Conservation (phyloP, 2,329 filamentous ascomycete genomes). For the Aspergillus latus region DNA sequence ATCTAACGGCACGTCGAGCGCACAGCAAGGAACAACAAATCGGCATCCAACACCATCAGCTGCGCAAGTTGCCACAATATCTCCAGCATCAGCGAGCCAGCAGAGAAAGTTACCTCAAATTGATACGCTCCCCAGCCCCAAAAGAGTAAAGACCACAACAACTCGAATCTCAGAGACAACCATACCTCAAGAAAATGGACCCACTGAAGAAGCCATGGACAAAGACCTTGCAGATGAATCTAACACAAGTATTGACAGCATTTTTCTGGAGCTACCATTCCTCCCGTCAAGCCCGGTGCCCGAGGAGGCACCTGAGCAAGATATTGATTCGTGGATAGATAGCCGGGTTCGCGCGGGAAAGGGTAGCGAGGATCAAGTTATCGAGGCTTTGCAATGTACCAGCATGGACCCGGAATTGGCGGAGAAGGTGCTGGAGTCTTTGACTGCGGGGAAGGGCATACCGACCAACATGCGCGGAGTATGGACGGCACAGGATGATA, state of each 20-base stretch:
- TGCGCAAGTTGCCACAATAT: not conserved
- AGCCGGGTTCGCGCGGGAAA: conserved; percentile 31
- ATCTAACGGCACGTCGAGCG: not conserved
- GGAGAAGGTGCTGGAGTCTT: conserved; percentile 35
- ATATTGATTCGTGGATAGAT: conserved; percentile 44
- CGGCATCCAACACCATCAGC: not conserved
- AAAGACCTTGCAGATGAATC: not conserved
- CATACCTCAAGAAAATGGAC: not conserved
- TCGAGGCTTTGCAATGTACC: conserved; percentile 39
- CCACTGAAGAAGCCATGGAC: not conserved
- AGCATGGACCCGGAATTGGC: conserved; percentile 43
- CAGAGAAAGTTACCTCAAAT: not conserved
- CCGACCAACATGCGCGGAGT: conserved; percentile 45
- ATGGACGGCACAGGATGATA: conserved; percentile 50
- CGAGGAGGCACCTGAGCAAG: conserved; percentile 23
- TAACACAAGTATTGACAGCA: conserved; percentile 20
- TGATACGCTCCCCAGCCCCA: not conserved
- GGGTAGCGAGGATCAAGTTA: conserved; percentile 31
- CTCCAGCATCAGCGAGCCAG: not conserved
- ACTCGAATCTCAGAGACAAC: not conserved
- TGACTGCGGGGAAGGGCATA: conserved; percentile 35
- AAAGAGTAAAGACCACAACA: conserved; percentile 1
- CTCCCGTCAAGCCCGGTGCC: conserved; percentile 25
- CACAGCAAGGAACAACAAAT: conserved; percentile 11
- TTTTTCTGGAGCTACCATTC: conserved; percentile 35